Evolutionary conservation across 148 eudicot genomes (phyloP).

Genomic region (Suaeda aralocaspica): DNA sequence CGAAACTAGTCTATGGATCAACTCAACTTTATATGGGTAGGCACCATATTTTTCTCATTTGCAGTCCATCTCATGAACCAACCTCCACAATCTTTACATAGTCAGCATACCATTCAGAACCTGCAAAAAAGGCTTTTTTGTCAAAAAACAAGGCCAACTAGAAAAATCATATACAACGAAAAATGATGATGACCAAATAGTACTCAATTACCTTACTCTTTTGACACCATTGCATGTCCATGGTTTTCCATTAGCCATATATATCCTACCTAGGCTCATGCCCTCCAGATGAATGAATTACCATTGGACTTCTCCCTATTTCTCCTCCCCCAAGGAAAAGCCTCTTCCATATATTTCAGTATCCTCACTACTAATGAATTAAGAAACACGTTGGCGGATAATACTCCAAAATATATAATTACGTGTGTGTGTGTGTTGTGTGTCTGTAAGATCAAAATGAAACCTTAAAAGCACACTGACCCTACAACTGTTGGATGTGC

Average conservation of each 20-base stretch:
- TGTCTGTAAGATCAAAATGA: background rate
- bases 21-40: conserved; percentile 66
- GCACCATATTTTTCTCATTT: conserved; percentile 82
- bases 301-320: conserved; percentile 34
- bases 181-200: background rate
- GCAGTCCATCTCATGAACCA: conserved; percentile 96
- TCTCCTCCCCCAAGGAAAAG: conserved; percentile 43
- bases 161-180: background rate
- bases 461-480: conserved; percentile 32
- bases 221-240: conserved; percentile 32
- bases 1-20: conserved; percentile 74
- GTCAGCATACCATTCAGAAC: conserved; percentile 42
- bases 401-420: background rate
- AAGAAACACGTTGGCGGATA: background rate
- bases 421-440: no score
- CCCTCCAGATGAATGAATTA: conserved; percentile 37
- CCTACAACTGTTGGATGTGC: conserved; percentile 81
- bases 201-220: conserved; percentile 47
- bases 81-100: conserved; percentile 95
- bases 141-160: background rate
- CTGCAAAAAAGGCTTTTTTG: conserved; percentile 33
- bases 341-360: conserved; percentile 47
- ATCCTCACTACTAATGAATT: conserved; percentile 58
- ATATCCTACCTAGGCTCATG: conserved; percentile 47
- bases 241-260: conserved; percentile 37